These are phyloP conservation scores for Colletotrichum trifolii DNA, from an alignment of 2,329 filamentous ascomycete genomes.

Conservation along the genomic window DNA sequence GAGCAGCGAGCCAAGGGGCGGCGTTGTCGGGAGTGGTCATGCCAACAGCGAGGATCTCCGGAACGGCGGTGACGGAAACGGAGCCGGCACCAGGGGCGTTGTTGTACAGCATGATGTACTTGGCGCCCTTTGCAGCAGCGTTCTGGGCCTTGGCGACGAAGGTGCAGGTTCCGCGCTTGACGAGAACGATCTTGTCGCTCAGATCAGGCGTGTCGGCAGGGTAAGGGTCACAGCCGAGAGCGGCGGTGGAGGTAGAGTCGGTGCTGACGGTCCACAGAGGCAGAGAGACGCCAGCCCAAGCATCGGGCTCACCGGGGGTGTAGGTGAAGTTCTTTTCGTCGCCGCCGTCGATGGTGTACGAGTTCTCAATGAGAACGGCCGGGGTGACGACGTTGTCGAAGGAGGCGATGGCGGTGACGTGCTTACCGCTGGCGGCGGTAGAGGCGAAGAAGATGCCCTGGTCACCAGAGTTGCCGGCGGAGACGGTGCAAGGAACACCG, in stretches of 20 bases:
- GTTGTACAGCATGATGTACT: conserved; percentile 73
- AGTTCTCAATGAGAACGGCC: conserved; percentile 53
- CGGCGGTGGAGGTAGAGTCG: conserved; percentile 55
- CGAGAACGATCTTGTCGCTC: conserved; percentile 66
- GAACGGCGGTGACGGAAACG: conserved; percentile 47
- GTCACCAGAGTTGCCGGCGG: conserved; percentile 63
- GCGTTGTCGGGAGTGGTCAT: conserved; percentile 57
- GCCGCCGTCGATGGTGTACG: conserved; percentile 53
- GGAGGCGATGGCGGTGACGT: conserved; percentile 61
- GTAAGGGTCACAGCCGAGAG: conserved; percentile 63
- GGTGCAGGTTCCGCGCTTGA: conserved; percentile 68
- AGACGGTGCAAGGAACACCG: conserved; percentile 63
- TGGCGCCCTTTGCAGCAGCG: conserved; percentile 64
- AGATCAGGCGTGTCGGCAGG: conserved; percentile 67
- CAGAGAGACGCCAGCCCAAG: conserved; percentile 58
- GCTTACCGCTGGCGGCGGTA: conserved; percentile 59
- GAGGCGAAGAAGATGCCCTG: conserved; percentile 61
- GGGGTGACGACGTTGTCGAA: conserved; percentile 60
- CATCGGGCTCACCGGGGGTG: conserved; percentile 51
- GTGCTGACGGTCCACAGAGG: conserved; percentile 62
- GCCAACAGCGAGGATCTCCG: conserved; percentile 49
- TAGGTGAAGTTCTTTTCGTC: conserved; percentile 54
- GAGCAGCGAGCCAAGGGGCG: conserved; percentile 53
- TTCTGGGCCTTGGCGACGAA: conserved; percentile 66
- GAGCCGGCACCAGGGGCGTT: conserved; percentile 52